Evolutionary conservation across 2,329 filamentous ascomycete species (phyloP), one percentile per base, ranked within the genome.

Genomic region (Cordyceps cateniannulata): DNA sequence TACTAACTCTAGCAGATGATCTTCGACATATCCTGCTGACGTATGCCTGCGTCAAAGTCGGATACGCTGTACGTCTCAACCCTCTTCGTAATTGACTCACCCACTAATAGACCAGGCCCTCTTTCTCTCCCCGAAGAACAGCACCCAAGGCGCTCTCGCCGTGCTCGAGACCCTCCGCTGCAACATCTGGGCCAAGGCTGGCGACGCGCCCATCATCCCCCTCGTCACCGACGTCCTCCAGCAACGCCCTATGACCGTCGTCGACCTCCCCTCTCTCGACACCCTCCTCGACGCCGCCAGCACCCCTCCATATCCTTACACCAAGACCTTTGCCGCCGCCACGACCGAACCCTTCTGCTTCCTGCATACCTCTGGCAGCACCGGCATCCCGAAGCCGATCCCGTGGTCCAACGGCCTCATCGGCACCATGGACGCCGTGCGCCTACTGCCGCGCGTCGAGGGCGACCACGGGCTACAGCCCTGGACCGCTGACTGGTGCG

Each of bases 291-390:
- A 67, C 5, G 50, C 38, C 16, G 56, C 64, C 2, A 27, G 51
- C 1, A 52, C 61, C 0, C 16, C 65, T 40, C 38, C 38, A n/a
- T 75, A 70, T 27, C 62, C 62, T 0, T 76, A 73, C 57, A 65
- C 63, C 3, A 73, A 71, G 45, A 69, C 65, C 2, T 76, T 70
- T n/a, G 68, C 71, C 2, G 64, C 69, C 3, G 73, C 71, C 6
- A 64, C 63, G 0, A 63, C 70, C 32, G 74, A 77, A 1, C 71
- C 72, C 0, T 73, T 77, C 5, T 69, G 73, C 27, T 68, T 74
- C 27, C 58, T 77, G 1, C 76, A 79, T 53, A 77, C 76, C 0
- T 78, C 75, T 3, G 77, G 77, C 2, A 71, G 73, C 1, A 79
- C 76, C 2, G 76, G 77, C 2, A 60, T 75, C 0, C 76, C 75